A percentile compares a stretch with the other conserved stretches of the same genome.
Evolutionary conservation across 441 rosid genomes (phyloP).

Genomic region (Cnidoscolus chayamansa): DNA sequence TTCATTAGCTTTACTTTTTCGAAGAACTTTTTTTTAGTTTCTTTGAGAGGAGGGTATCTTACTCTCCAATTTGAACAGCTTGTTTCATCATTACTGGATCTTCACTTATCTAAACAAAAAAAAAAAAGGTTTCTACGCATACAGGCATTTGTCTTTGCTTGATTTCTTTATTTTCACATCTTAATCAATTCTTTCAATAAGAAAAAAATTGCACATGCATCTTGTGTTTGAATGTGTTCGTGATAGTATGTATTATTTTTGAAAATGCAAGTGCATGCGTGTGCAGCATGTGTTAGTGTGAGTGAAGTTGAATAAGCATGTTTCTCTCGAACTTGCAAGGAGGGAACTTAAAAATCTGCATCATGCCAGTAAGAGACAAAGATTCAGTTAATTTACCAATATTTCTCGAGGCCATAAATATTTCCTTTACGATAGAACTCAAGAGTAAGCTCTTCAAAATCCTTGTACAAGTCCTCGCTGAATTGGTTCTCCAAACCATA

Average conservation of each 20-base stretch:
- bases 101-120: neutral
- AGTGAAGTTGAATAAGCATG: neutral
- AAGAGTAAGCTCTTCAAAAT: conserved; percentile 79
- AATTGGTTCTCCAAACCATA: conserved; percentile 91
- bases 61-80: neutral
- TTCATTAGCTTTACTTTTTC: neutral
- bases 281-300: neutral
- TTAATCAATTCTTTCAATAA: neutral
- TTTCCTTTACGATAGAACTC: conserved; percentile 78
- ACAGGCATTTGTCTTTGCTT: neutral
- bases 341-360: conserved; percentile 9
- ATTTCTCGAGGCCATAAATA: conserved; percentile 91
- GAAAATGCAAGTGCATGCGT: neutral
- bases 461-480: conserved; percentile 66
- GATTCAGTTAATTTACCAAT: conserved; percentile 50
- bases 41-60: neutral
- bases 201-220: neutral
- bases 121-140: neutral
- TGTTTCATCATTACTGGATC: neutral
- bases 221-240: neutral
- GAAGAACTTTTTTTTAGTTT: neutral
- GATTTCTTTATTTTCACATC: neutral
- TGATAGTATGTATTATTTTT: neutral
- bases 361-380: neutral
- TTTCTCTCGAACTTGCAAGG: neutral